Evolutionary conservation across 2,329 filamentous ascomycete genomes (phyloP), one percentile per base, ranked within the genome.

Genomic region (Cordyceps pruinosa): DNA sequence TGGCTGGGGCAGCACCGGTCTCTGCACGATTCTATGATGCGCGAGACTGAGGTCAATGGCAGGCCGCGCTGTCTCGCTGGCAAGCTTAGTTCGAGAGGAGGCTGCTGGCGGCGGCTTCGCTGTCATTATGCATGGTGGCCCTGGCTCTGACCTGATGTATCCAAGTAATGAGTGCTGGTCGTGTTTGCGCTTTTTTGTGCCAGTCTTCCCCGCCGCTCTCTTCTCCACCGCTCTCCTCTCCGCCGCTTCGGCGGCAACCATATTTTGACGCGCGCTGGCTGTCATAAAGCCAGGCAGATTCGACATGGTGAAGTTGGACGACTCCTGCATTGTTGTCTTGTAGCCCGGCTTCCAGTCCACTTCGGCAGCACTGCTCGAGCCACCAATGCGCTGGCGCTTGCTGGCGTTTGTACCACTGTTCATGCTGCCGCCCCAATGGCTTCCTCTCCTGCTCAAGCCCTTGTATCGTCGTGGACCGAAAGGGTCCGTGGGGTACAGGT

Each of bases 401-500:
- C 61, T 57, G 13, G 56, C 63, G 42, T 61, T n/a, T n/a, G n/a
- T n/a, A n/a, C n/a, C n/a, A n/a, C n/a, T 10, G n/a, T 19, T 68
- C 42, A 49, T 57, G 39, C 61, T 60, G 58, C 19, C 60, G 53
- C 15, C 52, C 7, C 4, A 28, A 30, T 62, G 63, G 17, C 64
- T 61, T 15, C 61, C 57, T 56, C 68, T 68, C 47, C 65, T 66
- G 35, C 66, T 69, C 28, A 65, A 51, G n/a, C 60, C 61, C 6
- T 47, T 41, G 6, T 32, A 23, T 12, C n/a, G 19, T 46, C 58
- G 41, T 37, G 61, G 61, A 17, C 75, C 69, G 23, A 79, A 75
- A 5, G 87, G 87, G 48, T 87, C 83, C 3, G 83, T 64, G 0
- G 89, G 87, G 72, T 85, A 90, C 12, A 79, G 66, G 61, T 88